Conservation (phyloP, 139 green algal genomes). For the Chlamydomonas schloesseri region DNA sequence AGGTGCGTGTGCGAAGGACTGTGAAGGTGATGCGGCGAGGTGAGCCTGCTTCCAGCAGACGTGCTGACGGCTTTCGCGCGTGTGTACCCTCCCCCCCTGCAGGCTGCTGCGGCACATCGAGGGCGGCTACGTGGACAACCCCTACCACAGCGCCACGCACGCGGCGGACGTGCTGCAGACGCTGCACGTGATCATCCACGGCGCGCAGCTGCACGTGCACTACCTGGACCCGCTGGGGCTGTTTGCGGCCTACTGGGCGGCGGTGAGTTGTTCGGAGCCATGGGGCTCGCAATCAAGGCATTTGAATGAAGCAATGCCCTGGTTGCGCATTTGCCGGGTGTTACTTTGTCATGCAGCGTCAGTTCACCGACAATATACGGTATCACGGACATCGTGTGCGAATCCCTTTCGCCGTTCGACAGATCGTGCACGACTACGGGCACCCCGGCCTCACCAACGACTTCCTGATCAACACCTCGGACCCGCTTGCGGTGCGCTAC, state of each 20-base stretch:
- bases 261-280: too few species aligned
- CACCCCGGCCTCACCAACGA: conserved; percentile 62
- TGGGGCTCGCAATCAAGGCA: too few species aligned
- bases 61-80: too few species aligned
- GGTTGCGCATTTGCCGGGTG: too few species aligned
- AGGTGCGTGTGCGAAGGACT: too few species aligned
- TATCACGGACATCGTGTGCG: too few species aligned
- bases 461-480: conserved; percentile 49
- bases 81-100: background rate
- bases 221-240: conserved; percentile 38
- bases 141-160: conserved; percentile 68
- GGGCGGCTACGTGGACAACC: conserved; percentile 49
- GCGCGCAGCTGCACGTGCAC: conserved; percentile 10
- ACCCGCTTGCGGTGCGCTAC: conserved; percentile 53
- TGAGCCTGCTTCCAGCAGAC: too few species aligned
- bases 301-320: too few species aligned
- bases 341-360: too few species aligned
- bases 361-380: too few species aligned
- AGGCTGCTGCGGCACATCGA: conserved; percentile 47
- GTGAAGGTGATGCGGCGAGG: too few species aligned
- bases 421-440: conserved; percentile 46
- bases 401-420: background rate
- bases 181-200: conserved; percentile 57
- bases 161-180: conserved; percentile 65
- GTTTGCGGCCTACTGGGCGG: conserved; percentile 45